Base-by-base conservation (phyloP, 78 protist genomes). In the Dictyostelium firmibasis region DNA sequence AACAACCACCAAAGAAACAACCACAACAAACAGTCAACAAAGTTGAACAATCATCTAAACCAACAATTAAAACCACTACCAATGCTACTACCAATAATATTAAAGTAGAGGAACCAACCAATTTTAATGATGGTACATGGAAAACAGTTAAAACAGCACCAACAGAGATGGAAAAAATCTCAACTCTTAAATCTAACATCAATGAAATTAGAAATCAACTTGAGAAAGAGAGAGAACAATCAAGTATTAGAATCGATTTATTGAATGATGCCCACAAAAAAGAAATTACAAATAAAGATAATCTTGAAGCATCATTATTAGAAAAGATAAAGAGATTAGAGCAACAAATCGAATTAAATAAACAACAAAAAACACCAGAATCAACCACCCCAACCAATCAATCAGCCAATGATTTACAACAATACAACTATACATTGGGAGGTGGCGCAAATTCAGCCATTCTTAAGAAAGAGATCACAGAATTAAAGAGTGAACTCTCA, bases 151-250 rank as follows among this genome's bases (percentile, higher is more conserved):
- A 86, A 70, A 69, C 38, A 33, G 75, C 57, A 35, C 84, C 83
- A 77, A 86, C 85, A 20, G 84, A 77, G n/a, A 57, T 86, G 31
- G 92, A 86, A 57, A 86, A 86, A 69, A 27, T 86, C 31, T 74
- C 92, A n/a, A 76, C 13, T 14, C 38, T 77, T 23, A 86, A 57
- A 38, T 29, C 33, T 14, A 36, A 7, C n/a, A 33, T 86, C 25
- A 47, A 60, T 25, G 81, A 74, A 36, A 6, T 82, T 29, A 81
- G 60, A 23, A 33, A 36, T 16, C 33, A 35, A 38, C 76, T 86
- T n/a, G 76, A 57, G 11, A 86, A 60, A 64, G 84, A 76, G 14
- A 60, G 92, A 35, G 92, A 86, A 25, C 84, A 86, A 31, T 74
- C 57, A 20, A 53, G 23, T 5, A 16, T 86, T 81, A 86, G 81